Base-by-base conservation (phyloP, 2,329 filamentous ascomycete species). In the Mycogone perniciosa region DNA sequence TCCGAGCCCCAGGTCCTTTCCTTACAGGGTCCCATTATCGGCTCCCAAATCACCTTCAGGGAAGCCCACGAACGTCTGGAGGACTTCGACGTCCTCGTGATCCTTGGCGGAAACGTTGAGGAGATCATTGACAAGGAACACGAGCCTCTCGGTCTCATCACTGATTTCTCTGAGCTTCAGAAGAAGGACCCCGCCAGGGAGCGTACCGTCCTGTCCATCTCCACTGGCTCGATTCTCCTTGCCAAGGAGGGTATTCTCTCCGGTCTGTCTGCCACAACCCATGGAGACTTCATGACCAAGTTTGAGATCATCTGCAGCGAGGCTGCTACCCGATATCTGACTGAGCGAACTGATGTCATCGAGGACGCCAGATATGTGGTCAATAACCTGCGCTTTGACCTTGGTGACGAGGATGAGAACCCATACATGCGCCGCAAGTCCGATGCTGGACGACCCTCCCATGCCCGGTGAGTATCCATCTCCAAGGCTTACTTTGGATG, bases 331-430 rank as follows among this genome's bases (percentile, higher is more conserved):
- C 77, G 82, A 56, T 82, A 88, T 67, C 75, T 86, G 58, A 79
- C 82, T 51, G 85, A 90, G 73, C 84, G 87, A 64, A 89, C 87
- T 61, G 88, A 93, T 63, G 86, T 93, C 56, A 79, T 92, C 63
- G 88, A 93, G 64, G 85, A 88, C 57, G 77, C 79, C 63, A 80
- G 88, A 63, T 95, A 93, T 65, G 88, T 95, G 20, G 89, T 95
- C 67, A 95, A 95, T 77, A 93, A 95, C 71, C 84, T 90, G 53
- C 86, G 89, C 60, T 95, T 92, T 67, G 88, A 93, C 61, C 75
- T 93, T 59, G 85, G 86, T 54, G 82, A 91, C 63, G 82, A 87
- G 63, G 86, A 91, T 56, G 85, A 90, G 69, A 92, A 89, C 69
- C 87, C 87, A 31, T 92, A 92, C 71, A 84, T 93, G 66, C 79